Evolutionary conservation across 257 asterid species (phyloP).

Genomic region (Leptodermis oblonga): DNA sequence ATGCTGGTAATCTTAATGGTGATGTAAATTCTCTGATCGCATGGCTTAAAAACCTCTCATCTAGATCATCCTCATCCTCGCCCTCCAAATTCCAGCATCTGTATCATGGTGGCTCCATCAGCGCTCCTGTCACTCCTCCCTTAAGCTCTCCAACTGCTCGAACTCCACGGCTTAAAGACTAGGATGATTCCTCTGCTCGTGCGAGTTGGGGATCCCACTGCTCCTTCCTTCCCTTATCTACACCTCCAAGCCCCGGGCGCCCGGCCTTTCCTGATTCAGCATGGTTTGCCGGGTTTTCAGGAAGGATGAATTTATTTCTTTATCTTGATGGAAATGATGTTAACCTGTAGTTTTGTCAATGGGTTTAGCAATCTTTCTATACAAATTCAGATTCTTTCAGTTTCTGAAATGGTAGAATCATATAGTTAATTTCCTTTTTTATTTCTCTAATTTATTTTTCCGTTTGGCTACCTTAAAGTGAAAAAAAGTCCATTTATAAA

Average conservation of each 20-base stretch:
- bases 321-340: no score
- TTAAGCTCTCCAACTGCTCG: conserved; percentile 57
- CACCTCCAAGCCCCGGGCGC: conserved; percentile 52
- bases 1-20: conserved; percentile 24
- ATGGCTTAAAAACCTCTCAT: conserved; percentile 66
- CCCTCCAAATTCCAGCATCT: conserved; percentile 41
- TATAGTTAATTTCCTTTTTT: no score
- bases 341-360: no score
- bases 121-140: conserved; percentile 83
- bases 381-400: no score
- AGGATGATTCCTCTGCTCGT: conserved; percentile 31
- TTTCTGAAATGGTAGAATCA: no score
- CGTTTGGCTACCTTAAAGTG: no score
- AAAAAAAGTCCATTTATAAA: no score
- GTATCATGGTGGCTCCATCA: conserved; percentile 54
- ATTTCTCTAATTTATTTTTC: no score
- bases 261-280: conserved; percentile 26
- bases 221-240: conserved; percentile 44
- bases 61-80: conserved; percentile 41
- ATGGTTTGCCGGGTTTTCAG: conserved; percentile 34
- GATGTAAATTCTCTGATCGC: conserved; percentile 65
- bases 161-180: conserved; percentile 38
- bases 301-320: no score
- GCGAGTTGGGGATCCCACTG: conserved; percentile 44
- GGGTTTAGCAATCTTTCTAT: no score